phyloP scores from a whole-genome alignment of 495 filamentous ascomycete genomes.

The Penicillium salamii region DNA sequence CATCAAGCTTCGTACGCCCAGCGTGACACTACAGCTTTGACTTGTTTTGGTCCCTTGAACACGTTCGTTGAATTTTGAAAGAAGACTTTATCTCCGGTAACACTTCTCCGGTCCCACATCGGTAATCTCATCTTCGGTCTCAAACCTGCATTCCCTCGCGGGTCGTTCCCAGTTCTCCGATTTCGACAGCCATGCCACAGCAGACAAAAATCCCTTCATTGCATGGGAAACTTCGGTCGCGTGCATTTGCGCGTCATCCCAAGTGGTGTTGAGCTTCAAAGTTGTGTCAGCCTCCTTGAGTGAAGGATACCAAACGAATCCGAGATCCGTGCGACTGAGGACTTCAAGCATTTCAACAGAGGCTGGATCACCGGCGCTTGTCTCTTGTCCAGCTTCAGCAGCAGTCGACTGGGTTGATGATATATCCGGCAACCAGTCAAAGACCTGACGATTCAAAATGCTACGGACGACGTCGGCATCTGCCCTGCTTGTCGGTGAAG shows the following conservation, averaged over 20 bases:
- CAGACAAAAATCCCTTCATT: conserved; percentile 6
- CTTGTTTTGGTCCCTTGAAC: no score
- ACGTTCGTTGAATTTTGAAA: no score
- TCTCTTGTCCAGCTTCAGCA: not conserved
- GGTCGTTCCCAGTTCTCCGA: not conserved
- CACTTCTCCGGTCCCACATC: no score
- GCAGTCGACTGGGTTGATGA: not conserved
- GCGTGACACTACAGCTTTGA: no score
- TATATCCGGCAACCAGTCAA: no score
- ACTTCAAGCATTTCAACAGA: not conserved
- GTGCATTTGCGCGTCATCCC: conserved; percentile 3
- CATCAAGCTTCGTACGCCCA: no score
- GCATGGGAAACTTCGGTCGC: not conserved
- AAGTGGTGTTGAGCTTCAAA: conserved; percentile 1
- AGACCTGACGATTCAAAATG: no score
- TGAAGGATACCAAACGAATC: conserved; percentile 9
- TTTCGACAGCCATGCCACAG: conserved; percentile 7
- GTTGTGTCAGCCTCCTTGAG: not conserved
- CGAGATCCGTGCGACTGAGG: conserved; percentile 1
- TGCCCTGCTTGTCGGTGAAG: no score
- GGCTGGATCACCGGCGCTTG: not conserved
- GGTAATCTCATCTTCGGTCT: not conserved
- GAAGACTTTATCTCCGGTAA: no score
- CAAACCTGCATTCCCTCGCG: conserved; percentile 3
- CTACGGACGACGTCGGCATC: no score